These are phyloP conservation scores for Whalleya microplaca DNA, from an alignment of 2,329 filamentous ascomycete species.

Conservation along the genomic window DNA sequence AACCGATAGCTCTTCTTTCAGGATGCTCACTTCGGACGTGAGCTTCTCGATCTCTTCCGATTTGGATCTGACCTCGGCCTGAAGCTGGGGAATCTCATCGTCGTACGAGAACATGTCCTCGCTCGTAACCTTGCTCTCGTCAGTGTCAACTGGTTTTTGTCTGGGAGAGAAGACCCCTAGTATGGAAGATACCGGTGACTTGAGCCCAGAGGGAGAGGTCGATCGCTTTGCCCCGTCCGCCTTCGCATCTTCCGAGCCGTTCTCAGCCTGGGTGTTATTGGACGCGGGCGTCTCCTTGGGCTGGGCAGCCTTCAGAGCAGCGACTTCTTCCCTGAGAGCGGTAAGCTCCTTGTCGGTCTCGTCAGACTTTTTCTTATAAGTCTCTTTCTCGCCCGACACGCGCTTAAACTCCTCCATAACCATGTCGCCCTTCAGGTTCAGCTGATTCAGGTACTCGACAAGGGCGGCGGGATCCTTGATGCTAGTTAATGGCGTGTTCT, in stretches of 20 bases:
- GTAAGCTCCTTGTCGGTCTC: slow-evolving; percentile 67
- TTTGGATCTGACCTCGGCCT: slow-evolving; percentile 72
- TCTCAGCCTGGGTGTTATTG: slow-evolving; percentile 13
- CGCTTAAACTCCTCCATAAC: slow-evolving; percentile 91
- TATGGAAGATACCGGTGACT: slow-evolving; percentile 53
- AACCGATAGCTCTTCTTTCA: slow-evolving; percentile 72
- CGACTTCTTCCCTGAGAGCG: slow-evolving; percentile 66
- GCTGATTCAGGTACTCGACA: slow-evolving; percentile 86
- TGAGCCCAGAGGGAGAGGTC: slow-evolving; percentile 38
- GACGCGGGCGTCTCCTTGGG: slow-evolving; percentile 16
- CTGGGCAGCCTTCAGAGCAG: slow-evolving; percentile 47
- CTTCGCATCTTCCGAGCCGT: slow-evolving; percentile 37
- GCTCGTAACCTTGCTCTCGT: slow-evolving; percentile 41
- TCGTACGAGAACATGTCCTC: slow-evolving; percentile 95
- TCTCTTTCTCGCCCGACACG: slow-evolving; percentile 80
- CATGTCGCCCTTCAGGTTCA: slow-evolving; percentile 87
- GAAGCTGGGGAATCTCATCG: slow-evolving; percentile 80
- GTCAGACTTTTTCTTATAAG: slow-evolving; percentile 76
- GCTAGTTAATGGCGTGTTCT: slow-evolving; percentile 88
- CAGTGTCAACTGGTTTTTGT: slow-evolving; percentile 43
- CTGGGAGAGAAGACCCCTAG: slow-evolving; percentile 54
- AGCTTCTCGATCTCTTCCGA: slow-evolving; percentile 72
- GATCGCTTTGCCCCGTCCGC: slow-evolving; percentile 26
- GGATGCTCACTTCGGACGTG: slow-evolving; percentile 66
- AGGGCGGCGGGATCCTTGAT: slow-evolving; percentile 84